phyloP scores from a whole-genome alignment of 2,329 filamentous ascomycete species.

The Pestalotiopsis sp. region DNA sequence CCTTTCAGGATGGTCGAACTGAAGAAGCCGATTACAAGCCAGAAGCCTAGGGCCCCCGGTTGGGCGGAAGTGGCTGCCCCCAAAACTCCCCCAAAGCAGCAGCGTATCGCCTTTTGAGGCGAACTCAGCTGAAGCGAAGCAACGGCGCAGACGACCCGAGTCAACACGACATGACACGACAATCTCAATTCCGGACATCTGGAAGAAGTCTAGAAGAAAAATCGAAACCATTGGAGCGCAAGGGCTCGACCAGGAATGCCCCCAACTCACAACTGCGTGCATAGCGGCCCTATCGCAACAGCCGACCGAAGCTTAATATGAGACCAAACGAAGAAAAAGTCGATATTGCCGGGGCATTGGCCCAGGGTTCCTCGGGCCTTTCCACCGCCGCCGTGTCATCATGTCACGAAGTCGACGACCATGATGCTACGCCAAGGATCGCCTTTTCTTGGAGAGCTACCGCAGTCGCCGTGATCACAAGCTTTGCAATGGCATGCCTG shows the following conservation, averaged over 20 bases:
- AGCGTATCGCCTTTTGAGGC: not conserved
- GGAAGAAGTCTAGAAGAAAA: conserved; percentile 11
- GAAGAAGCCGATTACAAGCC: not conserved
- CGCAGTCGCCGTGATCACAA: not conserved
- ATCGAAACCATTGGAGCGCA: not conserved
- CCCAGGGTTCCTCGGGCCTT: conserved; percentile 8
- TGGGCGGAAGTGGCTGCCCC: not conserved
- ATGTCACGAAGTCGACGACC: not conserved
- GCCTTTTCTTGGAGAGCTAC: not conserved
- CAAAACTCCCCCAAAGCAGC: not conserved
- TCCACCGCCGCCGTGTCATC: not conserved
- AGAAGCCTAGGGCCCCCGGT: not conserved
- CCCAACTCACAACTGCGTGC: not conserved
- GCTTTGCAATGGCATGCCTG: not conserved
- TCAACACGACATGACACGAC: not conserved
- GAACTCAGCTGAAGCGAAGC: not conserved
- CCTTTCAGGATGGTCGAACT: conserved; percentile 2
- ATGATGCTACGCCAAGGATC: not conserved
- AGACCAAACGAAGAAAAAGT: not conserved
- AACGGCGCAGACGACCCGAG: not conserved
- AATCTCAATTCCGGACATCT: conserved; percentile 1
- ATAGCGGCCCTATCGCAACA: not conserved
- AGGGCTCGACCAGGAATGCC: not conserved
- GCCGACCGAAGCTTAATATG: conserved; percentile 1
- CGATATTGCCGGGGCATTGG: conserved; percentile 6